Percentiles rank a stretch among this genome's conserved stretches.
phyloP scores from a whole-genome alignment of 2,329 filamentous ascomycete genomes.

The Gnomoniopsis smithogilvyi region DNA sequence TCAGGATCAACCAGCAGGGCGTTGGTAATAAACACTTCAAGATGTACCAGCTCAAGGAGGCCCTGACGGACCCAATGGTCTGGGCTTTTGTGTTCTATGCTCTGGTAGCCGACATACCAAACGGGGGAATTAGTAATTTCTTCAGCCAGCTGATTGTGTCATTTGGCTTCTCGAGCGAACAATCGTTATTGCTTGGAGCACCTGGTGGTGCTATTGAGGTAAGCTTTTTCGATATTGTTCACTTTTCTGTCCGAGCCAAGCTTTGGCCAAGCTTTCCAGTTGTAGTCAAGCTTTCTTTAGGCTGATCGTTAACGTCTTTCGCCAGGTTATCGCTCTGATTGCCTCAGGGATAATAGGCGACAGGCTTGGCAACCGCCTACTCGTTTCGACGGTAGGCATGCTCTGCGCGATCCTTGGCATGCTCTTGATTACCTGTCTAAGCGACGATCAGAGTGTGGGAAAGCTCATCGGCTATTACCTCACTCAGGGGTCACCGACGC shows the following conservation, averaged over 20 bases:
- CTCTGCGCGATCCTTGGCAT: conserved; percentile 55
- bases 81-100: conserved; percentile 34
- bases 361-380: conserved; percentile 51
- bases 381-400: conserved; percentile 51
- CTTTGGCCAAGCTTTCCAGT: conserved; percentile 47
- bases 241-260: neutral
- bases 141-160: conserved; percentile 40
- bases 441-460: conserved; percentile 53
- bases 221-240: conserved; percentile 26
- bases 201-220: conserved; percentile 66
- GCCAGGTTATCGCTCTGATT: conserved; percentile 24
- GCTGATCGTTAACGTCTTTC: conserved; percentile 12
- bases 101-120: conserved; percentile 34
- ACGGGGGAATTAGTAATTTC: conserved; percentile 33
- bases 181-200: conserved; percentile 62
- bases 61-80: conserved; percentile 33
- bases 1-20: conserved; percentile 64
- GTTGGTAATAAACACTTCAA: conserved; percentile 68
- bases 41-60: conserved; percentile 52
- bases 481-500: conserved; percentile 55
- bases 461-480: conserved; percentile 64
- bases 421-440: conserved; percentile 62
- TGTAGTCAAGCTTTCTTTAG: conserved; percentile 20
- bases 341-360: conserved; percentile 48
- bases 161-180: conserved; percentile 62